Evolutionary conservation across 768 basidiomycete species (phyloP).

Genomic region (Pleurotus tuoliensis): DNA sequence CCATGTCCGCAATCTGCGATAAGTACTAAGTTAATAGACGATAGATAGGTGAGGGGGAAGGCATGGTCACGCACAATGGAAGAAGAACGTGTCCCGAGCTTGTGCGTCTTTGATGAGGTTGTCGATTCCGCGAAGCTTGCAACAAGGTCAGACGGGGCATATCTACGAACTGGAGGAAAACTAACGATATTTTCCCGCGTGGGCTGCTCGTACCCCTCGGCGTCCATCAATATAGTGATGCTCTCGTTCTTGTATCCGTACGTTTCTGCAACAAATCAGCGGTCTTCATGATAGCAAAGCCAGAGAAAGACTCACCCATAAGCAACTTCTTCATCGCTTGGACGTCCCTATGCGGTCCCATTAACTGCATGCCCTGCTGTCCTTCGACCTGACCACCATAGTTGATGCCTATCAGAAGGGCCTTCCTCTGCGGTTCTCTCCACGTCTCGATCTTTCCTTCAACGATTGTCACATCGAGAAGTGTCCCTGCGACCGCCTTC

Average conservation of each 20-base stretch:
- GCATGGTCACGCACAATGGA: constrained; percentile 23
- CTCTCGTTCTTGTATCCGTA: constrained; percentile 24
- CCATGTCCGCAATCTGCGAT: constrained; percentile 48
- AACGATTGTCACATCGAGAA: background rate
- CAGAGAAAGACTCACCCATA: constrained; percentile 25
- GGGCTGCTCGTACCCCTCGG: constrained; percentile 14
- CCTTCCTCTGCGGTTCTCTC: constrained; percentile 21
- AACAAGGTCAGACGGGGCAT: background rate
- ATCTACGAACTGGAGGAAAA: background rate
- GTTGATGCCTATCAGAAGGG: constrained; percentile 34
- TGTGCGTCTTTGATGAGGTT: constrained; percentile 26
- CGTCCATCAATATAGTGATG: constrained; percentile 27
- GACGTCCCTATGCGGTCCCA: constrained; percentile 37
- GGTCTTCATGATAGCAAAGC: background rate
- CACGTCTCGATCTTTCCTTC: background rate
- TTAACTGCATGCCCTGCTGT: constrained; percentile 2
- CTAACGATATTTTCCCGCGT: constrained; percentile 30
- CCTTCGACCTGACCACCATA: constrained; percentile 10
- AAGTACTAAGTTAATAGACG: no score
- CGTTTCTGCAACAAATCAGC: constrained; percentile 15
- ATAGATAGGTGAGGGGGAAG: background rate
- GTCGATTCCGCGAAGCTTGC: constrained; percentile 24
- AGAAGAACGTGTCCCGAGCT: constrained; percentile 33
- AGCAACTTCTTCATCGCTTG: constrained; percentile 30
- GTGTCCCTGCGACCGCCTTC: background rate